Base-by-base conservation (phyloP, 257 asterid species). In the Plantago ovata region DNA sequence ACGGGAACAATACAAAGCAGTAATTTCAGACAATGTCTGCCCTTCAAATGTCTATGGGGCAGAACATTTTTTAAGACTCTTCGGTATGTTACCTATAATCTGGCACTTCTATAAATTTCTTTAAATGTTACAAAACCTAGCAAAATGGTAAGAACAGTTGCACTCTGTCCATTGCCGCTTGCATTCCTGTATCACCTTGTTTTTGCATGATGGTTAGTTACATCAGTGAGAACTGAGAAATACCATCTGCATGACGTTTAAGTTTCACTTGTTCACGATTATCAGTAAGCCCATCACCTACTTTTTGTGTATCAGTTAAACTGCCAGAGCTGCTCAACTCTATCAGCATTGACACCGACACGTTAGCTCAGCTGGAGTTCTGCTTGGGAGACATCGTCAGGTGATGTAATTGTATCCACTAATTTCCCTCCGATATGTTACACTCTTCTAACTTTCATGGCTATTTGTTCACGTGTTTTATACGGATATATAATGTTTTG, bases 31-130 rank as follows among this genome's bases (percentile, higher is more conserved):
- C 15, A 57, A 70, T n/a, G 38, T 64, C 53, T n/a, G 81, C 56
- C 94, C 94, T 18, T 78, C 94, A 1, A 21, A 58, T 18, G 75
- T 87, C 19, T 87, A 84, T 64, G 96, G 96, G 62, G 94, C 96
- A 15, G 94, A 82, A 68, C 96, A 87, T 71, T 73, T 87, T 23
- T 61, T 87, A 52, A 76, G 96, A 66, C 89, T 87, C 46, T 84
- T 87, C 42, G 96, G 94, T 87, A 80, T 18, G 75, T 48, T 46
- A 12, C 36, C 36, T 62, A 10, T 53, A 45, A 49, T 41, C 55
- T 0, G 19, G 63, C 43, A 57, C 40, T 47, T 10, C 56, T 60
- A 38, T 49, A 15, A 23, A 39, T 42, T 65, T 54, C 38, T 33
- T n/a, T 14, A 9, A 18, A 8, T 4, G 32, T 24, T 5, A 24